Conservation (phyloP, 176 grass and related monocot genomes). For the Oryza glaberrima region DNA sequence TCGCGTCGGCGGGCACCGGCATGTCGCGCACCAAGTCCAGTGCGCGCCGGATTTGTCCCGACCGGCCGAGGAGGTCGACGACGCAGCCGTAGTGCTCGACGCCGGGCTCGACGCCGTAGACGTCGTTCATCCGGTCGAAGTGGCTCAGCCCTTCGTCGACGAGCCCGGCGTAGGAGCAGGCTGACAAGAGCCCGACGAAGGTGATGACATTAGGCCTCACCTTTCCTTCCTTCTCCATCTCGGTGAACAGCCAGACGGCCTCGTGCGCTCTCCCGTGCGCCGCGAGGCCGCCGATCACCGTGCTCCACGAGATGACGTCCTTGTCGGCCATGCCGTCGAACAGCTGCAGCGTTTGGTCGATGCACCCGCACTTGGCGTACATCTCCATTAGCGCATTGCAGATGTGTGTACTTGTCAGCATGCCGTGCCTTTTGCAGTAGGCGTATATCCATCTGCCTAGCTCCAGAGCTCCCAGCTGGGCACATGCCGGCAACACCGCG, state of each 20-base stretch:
- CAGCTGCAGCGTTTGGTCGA: constrained; percentile 52
- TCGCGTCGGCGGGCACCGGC: constrained; percentile 47
- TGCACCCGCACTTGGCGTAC: constrained; percentile 70
- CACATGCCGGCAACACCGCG: constrained; percentile 61
- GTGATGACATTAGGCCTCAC: constrained; percentile 60
- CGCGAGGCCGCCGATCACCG: constrained; percentile 50
- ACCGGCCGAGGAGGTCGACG: constrained; percentile 57
- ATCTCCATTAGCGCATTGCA: constrained; percentile 73
- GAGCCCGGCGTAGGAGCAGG: constrained; percentile 67
- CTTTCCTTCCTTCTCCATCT: constrained; percentile 52
- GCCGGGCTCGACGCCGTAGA: constrained; percentile 40
- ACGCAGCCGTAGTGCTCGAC: constrained; percentile 71
- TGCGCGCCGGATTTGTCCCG: constrained; percentile 36
- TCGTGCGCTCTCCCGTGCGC: constrained; percentile 52
- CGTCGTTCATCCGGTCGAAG: constrained; percentile 50
- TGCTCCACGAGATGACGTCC: constrained; percentile 79
- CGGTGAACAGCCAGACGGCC: constrained; percentile 47
- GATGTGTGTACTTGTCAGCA: constrained; percentile 48
- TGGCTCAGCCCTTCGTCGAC: constrained; percentile 51
- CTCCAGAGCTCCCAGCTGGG: constrained; percentile 65
- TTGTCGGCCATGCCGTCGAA: constrained; percentile 48
- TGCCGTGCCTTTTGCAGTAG: constrained; percentile 51
- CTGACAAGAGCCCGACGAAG: constrained; percentile 59
- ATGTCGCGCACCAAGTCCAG: constrained; percentile 39
- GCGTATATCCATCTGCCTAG: constrained; percentile 66